Conservation (phyloP, 1,284 basidiomycete species). For the Schizophyllum commune region DNA sequence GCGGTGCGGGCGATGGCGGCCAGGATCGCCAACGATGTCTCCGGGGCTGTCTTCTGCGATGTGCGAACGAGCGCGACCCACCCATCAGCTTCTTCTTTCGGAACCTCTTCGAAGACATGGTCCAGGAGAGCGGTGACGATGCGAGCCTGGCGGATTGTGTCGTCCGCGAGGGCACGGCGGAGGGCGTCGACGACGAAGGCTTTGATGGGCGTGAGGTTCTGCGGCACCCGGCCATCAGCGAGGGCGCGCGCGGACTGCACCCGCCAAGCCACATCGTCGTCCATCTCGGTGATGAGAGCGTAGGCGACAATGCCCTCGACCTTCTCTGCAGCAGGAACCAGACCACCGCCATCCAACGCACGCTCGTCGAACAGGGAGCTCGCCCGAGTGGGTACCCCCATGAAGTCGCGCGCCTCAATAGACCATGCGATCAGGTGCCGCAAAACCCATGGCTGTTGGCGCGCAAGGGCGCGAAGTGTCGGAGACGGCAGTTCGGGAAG, state of each 20-base stretch:
- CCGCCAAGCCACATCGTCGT: constrained; percentile 35
- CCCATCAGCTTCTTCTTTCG: constrained; percentile 58
- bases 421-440: constrained; percentile 56
- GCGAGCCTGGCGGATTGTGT: constrained; percentile 46
- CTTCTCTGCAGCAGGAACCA: constrained; percentile 34
- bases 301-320: constrained; percentile 62
- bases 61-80: constrained; percentile 69
- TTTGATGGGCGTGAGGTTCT: constrained; percentile 23
- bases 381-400: constrained; percentile 39
- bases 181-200: constrained; percentile 37
- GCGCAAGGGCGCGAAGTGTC: background rate
- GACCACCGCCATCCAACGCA: constrained; percentile 30
- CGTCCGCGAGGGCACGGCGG: constrained; percentile 27
- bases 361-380: constrained; percentile 42
- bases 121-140: constrained; percentile 55
- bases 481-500: constrained; percentile 34
- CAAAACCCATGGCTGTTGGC: constrained; percentile 46
- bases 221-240: constrained; percentile 13
- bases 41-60: constrained; percentile 56
- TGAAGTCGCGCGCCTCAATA: constrained; percentile 48
- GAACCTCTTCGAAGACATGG: constrained; percentile 52
- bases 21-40: constrained; percentile 60
- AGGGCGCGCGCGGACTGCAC: constrained; percentile 27
- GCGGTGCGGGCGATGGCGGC: constrained; percentile 54
- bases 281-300: constrained; percentile 39